Evolutionary conservation across 805 yeast genomes (phyloP).

Genomic region (Dipodascus albidus): DNA sequence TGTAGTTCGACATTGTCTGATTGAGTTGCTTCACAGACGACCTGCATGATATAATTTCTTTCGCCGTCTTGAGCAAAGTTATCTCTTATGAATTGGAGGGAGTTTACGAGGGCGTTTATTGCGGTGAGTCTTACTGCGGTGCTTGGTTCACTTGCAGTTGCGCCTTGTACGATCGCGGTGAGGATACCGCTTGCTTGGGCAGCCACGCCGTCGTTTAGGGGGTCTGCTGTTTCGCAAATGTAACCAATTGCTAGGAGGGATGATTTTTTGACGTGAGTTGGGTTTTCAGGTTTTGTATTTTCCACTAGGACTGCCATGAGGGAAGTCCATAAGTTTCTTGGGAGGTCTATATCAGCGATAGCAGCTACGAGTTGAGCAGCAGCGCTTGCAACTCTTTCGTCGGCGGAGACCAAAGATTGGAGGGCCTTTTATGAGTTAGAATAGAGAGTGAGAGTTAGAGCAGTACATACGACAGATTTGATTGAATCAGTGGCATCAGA

Average conservation of each 20-base stretch:
- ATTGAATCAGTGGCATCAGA: constrained; percentile 45
- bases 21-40: constrained; percentile 98
- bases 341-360: constrained; percentile 91
- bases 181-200: constrained; percentile 84
- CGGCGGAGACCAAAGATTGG: constrained; percentile 48
- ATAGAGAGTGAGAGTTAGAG: constrained; percentile 1
- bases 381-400: constrained; percentile 72
- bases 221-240: constrained; percentile 91
- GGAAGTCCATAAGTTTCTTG: constrained; percentile 79
- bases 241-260: constrained; percentile 86
- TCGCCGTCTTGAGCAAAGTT: constrained; percentile 92
- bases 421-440: constrained; percentile 32
- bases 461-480: constrained; percentile 32
- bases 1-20: constrained; percentile 71
- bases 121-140: constrained; percentile 77
- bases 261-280: constrained; percentile 73
- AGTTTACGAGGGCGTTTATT: constrained; percentile 79
- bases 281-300: constrained; percentile 70
- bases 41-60: constrained; percentile 95
- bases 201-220: constrained; percentile 61
- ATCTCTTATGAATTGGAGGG: constrained; percentile 76
- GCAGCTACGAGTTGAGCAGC: constrained; percentile 94
- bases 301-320: constrained; percentile 75
- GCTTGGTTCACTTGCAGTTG: constrained; percentile 70
- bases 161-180: constrained; percentile 95